Evolutionary conservation across 495 filamentous ascomycete species (phyloP), one percentile per base, ranked within the genome.

Genomic region (Amorphotheca resinae): DNA sequence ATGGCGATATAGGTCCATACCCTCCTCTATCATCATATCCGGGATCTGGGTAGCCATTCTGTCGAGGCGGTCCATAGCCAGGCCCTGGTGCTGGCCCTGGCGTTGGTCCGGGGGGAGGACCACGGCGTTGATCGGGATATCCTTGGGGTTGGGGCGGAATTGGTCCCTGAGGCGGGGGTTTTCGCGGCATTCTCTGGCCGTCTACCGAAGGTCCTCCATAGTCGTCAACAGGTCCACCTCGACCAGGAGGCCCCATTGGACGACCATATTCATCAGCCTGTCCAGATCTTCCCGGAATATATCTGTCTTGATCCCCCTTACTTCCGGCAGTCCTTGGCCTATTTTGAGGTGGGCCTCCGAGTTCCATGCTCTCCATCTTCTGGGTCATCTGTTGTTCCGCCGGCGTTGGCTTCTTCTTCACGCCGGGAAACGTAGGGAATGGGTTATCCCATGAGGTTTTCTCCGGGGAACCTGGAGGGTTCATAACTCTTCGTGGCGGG

Each of bases 361-460:
- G 62, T 45, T 74, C 70, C 72, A 80, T 72, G 15, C 56, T 60
- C 8, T 60, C 67, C 74, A 78, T 82, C 35, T 66, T 70, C 28
- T 65, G 63, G 25, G 79, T 64, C 14, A 68, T 54, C 21, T 55
- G 59, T 44, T 68, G 63, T 46, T 71, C 59, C 26, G 66, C 59
- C 18, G 60, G 32, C 34, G 67, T 64, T 1, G 62, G 65, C 45
- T 61, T 68, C 32, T 66, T 66, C 30, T 65, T 64, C 33, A 62
- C 58, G 23, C 69, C 69, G 0, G 75, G 74, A 45, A 84, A 83
- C 1, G 69, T 64, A 9, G 82, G 78, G 46, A 83, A 86, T 3
- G 80, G 73, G 48, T 76, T 79, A 34, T 81, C 79, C 54, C 73
- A 80, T n/a, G 71, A 60, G 31, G 65, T 53, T 3, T 64, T 64